Base-by-base conservation (phyloP, 768 basidiomycete species). In the Auriculariales sp. region DNA sequence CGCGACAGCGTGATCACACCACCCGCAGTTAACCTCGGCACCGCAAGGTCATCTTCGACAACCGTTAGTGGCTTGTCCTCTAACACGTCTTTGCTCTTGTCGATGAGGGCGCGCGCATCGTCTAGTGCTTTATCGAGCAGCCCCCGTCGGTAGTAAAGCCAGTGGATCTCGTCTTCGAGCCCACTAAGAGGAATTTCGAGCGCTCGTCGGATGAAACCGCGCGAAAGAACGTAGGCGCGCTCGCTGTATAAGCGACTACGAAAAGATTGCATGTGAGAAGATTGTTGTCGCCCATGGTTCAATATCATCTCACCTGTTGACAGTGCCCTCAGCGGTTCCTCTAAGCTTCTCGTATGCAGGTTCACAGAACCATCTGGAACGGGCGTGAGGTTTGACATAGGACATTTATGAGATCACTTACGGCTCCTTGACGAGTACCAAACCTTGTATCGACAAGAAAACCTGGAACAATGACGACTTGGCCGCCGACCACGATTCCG, bases 361-460 rank as follows among this genome's bases (percentile, higher is more conserved):
- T 60, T 97, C 91, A 56, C 86, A 90, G 59, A 81, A 92, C 83
- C 82, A 89, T 51, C 84, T 88, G 55, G 51, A 31, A 42, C 25
- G 36, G 51, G 36, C 51, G 47, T 46, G 7, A 49, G 50, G n/a
- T 49, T 17, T 5, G 51, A 27, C 15, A 19, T 22, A 22, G 32
- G 17, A 42, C 50, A 36, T 7, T 22, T 25, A 44, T 4, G 35
- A 7, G 36, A 50, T 3, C 39, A 75, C 88, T 61, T 66, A 94
- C 75, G 92, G 92, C 59, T 92, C 84, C 63, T 86, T 87, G 11
- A 94, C 90, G 5, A 97, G 72, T 4, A 97, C 92, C 6, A 94
- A 71, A 10, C 90, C 92, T 61, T 94, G 93, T 39, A 95, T 93
- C 28, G 90, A 93, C 17, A 97, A 86, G 48, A 95, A 77, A 0